Conservation (phyloP, 306 rosid genomes). For the Quercus wislizeni region DNA sequence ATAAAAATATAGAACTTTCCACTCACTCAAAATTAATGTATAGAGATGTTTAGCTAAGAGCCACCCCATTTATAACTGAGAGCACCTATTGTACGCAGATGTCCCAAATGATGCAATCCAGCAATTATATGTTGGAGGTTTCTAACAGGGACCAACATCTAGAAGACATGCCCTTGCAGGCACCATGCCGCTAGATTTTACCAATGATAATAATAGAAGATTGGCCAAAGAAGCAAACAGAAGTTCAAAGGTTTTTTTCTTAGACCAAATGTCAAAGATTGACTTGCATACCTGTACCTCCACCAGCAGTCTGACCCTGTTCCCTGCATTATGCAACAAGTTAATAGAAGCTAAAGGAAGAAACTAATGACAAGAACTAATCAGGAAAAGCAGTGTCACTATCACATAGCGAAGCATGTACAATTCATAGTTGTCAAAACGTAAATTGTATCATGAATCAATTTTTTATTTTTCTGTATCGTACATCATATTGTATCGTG, state of each 20-base stretch:
- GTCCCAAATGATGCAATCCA: not conserved
- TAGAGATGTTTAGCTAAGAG: not conserved
- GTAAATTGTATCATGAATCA: too few species aligned
- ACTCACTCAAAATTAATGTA: not conserved
- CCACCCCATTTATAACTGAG: not conserved
- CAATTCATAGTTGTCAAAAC: too few species aligned
- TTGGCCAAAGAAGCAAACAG: not conserved
- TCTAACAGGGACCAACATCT: not conserved
- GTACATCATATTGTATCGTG: too few species aligned
- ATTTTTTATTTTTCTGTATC: too few species aligned
- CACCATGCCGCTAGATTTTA: slow-evolving; percentile 1
- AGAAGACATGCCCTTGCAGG: not conserved
- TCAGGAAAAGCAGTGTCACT: not conserved
- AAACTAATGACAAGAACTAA: not conserved
- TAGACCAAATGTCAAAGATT: not conserved
- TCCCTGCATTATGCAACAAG: slow-evolving; percentile 26
- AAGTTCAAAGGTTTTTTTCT: not conserved
- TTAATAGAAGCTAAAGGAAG: not conserved
- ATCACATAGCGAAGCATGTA: not conserved
- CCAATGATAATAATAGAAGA: not conserved
- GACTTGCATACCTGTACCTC: slow-evolving; percentile 38
- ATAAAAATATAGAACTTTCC: not conserved
- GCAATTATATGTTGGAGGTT: not conserved
- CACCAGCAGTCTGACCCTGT: slow-evolving; percentile 37
- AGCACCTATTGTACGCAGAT: not conserved